Base-by-base conservation (phyloP, 805 yeast genomes). In the Lachancea nothofagi region DNA sequence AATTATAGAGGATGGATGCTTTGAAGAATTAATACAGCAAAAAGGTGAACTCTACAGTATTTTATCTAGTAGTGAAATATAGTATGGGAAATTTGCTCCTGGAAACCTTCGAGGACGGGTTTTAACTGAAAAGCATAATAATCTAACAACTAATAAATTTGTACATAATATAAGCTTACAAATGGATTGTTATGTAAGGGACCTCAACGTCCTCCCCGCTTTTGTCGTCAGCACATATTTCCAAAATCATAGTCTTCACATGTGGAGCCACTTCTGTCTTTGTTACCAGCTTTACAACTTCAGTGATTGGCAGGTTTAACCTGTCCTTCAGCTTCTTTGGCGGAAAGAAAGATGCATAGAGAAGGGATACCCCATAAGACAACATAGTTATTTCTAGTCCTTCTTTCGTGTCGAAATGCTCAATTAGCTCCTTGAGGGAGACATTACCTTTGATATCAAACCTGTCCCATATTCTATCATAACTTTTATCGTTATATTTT, bases 161-260 rank as follows among this genome's bases (percentile, higher is more conserved):
- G n/a, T n/a, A n/a, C n/a, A n/a, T n/a, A n/a, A n/a, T n/a, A n/a
- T n/a, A n/a, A n/a, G n/a, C 18, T 54, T 53, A 68, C 49, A 79
- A 55, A 51, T 72, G 75, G 42, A 89, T 75, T 41, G 84, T 78
- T 45, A 89, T 75, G 59, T 77, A 88, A 23, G 98, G 98, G 47
- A 88, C 86, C 53, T 89, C 97, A 15, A 88, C 96, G 60, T 93
- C 98, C 59, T 93, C 97, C 25, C 90, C 98, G 33, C 80, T 74
- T 55, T 77, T 70, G 61, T 93, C 98, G 55, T 93, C 97, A 45
- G 90, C 84, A 61, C 96, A 87, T 33, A 93, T 74, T 65, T 90
- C 98, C 42, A 93, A 74, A 43, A 90, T 80, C 66, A 93, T 69
- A 13, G 86, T 80, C 62, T 79, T 78, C 42, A 78, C 80, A 58